Base-by-base conservation (phyloP, 2,329 filamentous ascomycete species). In the Aureobasidium musti region DNA sequence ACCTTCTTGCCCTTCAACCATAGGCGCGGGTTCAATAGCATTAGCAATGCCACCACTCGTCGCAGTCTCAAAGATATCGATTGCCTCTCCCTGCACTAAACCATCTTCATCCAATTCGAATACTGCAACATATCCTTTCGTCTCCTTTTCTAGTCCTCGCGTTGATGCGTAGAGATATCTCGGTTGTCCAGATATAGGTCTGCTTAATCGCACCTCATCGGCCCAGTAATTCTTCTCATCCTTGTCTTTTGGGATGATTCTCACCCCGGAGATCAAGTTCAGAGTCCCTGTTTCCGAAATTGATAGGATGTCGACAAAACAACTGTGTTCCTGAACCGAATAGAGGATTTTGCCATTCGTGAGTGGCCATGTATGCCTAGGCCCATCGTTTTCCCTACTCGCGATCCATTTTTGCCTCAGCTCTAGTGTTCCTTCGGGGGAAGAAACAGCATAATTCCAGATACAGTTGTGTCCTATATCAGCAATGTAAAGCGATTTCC, bases 381-480 rank as follows among this genome's bases (percentile, higher is more conserved):
- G 75, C 19, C 75, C 75, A 65, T 77, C 75, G 30, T 74, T 71
- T 10, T 63, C 39, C 21, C 75, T 65, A 0, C 74, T 73, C 28
- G 73, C 68, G 3, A 75, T 70, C 52, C 74, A 72, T 61, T 76
- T 76, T n/a, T 59, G 69, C 2, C 67, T 69, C 4, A 63, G 67
- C 2, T 52, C 60, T 10, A 68, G 23, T 50, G 69, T 66, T 57
- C 59, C 39, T 69, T 71, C 41, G 60, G 59, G 23, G 69, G 68
- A 8, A 53, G 17, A 35, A 19, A 45, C 10, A 2, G 43, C 13
- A 21, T 75, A 76, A 0, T 71, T 74, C 72, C 73, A 77, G 67
- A 77, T 74, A 49, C 73, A 75, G 67, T 77, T 77, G 23, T 75
- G 69, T 10, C 75, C 75, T 33, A 77, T 76, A 54, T 76, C 75